These are phyloP conservation scores for Botrytis squamosa DNA, from an alignment of 2,329 filamentous ascomycete genomes.

Conservation along the genomic window DNA sequence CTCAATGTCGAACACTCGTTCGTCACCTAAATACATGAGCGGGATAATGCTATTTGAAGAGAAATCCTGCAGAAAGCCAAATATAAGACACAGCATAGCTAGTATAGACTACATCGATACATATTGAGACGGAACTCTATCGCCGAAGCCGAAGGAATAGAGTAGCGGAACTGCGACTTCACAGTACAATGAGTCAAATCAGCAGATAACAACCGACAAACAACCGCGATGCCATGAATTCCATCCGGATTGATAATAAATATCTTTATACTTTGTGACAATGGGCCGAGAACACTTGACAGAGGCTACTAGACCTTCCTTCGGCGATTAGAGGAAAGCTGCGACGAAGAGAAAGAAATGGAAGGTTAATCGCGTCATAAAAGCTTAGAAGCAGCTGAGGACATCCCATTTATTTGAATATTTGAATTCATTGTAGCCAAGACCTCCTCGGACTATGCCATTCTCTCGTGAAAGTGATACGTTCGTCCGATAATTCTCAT, in stretches of 20 bases:
- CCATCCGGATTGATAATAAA: constrained; percentile 51
- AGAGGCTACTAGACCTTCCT: constrained; percentile 21
- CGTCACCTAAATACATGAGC: constrained; percentile 64
- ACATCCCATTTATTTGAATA: neutral
- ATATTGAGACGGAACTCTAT: constrained; percentile 52
- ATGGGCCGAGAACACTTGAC: constrained; percentile 34
- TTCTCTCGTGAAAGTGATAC: neutral
- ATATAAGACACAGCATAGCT: constrained; percentile 47
- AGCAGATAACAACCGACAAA: constrained; percentile 44
- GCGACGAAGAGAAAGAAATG: neutral
- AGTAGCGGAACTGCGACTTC: constrained; percentile 25
- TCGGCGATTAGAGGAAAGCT: neutral
- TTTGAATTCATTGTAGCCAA: neutral
- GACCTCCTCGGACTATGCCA: neutral
- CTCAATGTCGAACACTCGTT: constrained; percentile 41
- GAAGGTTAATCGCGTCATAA: neutral
- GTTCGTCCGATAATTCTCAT: neutral
- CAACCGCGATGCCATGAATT: constrained; percentile 47
- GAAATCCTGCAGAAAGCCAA: constrained; percentile 78
- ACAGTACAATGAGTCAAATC: constrained; percentile 48
- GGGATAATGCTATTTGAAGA: constrained; percentile 80
- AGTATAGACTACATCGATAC: constrained; percentile 48
- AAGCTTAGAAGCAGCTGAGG: neutral
- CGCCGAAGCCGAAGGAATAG: constrained; percentile 48
- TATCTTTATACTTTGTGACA: constrained; percentile 40